Conservation (phyloP, 2,329 filamentous ascomycete genomes). For the Fusarium succisae region DNA sequence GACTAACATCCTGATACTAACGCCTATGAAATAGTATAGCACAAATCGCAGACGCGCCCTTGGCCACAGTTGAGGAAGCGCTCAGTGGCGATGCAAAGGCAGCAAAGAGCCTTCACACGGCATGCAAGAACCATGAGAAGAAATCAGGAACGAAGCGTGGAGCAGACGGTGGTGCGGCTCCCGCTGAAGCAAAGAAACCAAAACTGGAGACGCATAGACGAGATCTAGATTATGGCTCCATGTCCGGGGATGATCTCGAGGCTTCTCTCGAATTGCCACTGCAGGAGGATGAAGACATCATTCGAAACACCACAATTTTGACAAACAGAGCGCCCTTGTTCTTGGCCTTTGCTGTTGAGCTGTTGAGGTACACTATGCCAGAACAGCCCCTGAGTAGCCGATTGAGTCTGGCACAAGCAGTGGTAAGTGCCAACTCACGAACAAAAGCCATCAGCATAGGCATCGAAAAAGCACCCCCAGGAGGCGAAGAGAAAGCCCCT, state of each 20-base stretch:
- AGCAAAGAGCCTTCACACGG: constrained; percentile 61
- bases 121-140: constrained; percentile 64
- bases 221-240: constrained; percentile 52
- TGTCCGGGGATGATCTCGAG: constrained; percentile 68
- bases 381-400: constrained; percentile 86
- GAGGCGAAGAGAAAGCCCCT: constrained; percentile 77
- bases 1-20: background rate
- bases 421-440: constrained; percentile 83
- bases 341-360: constrained; percentile 78
- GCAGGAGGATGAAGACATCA: constrained; percentile 64
- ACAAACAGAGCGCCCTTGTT: constrained; percentile 87
- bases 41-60: constrained; percentile 62
- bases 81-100: constrained; percentile 58
- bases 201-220: constrained; percentile 48
- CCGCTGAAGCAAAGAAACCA: constrained; percentile 43
- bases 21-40: constrained; percentile 54
- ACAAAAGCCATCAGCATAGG: constrained; percentile 81
- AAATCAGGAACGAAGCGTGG: constrained; percentile 45
- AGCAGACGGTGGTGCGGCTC: constrained; percentile 33
- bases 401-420: constrained; percentile 82
- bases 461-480: constrained; percentile 70
- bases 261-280: constrained; percentile 68
- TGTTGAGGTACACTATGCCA: constrained; percentile 84
- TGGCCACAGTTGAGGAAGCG: constrained; percentile 56
- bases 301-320: constrained; percentile 67